A percentile compares a stretch with the other conserved stretches of the same genome.
These are phyloP conservation scores for Fusarium nematophilum DNA, from an alignment of 2,329 filamentous ascomycete species.

Conservation along the genomic window DNA sequence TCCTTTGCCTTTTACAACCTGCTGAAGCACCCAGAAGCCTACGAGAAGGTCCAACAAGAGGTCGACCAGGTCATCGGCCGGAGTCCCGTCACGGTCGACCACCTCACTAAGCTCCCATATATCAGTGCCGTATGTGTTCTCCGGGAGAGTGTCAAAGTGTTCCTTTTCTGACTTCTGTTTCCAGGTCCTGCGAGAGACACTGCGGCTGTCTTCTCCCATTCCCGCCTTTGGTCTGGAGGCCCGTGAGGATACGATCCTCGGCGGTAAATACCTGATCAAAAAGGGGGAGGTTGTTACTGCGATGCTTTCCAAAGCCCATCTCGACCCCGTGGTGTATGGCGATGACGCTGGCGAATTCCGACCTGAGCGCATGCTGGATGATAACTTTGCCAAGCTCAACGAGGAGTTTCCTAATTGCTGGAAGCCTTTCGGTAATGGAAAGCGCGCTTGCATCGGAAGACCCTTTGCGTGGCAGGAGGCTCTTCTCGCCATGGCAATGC, in stretches of 20 bases:
- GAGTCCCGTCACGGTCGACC: slow-evolving; percentile 67
- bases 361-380: slow-evolving; percentile 79
- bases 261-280: slow-evolving; percentile 70
- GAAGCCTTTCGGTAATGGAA: slow-evolving; percentile 82
- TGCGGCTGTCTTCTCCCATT: slow-evolving; percentile 72
- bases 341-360: slow-evolving; percentile 73
- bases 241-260: slow-evolving; percentile 64
- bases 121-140: slow-evolving; percentile 60
- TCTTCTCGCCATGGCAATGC: slow-evolving; percentile 68
- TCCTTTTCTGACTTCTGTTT: neutral
- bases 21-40: slow-evolving; percentile 69
- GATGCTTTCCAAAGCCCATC: slow-evolving; percentile 66
- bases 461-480: slow-evolving; percentile 82
- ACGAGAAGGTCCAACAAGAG: slow-evolving; percentile 72
- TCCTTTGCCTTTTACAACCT: slow-evolving; percentile 75
- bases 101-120: slow-evolving; percentile 73
- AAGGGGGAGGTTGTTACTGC: slow-evolving; percentile 62
- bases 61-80: slow-evolving; percentile 73
- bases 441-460: slow-evolving; percentile 77
- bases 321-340: slow-evolving; percentile 73
- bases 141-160: neutral
- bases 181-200: slow-evolving; percentile 68
- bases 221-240: slow-evolving; percentile 66
- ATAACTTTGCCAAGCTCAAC: slow-evolving; percentile 70
- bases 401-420: slow-evolving; percentile 71